Evolutionary conservation across 176 grass and related monocot species (phyloP), one percentile per base, ranked within the genome.

Genomic region (Guadua angustifolia): DNA sequence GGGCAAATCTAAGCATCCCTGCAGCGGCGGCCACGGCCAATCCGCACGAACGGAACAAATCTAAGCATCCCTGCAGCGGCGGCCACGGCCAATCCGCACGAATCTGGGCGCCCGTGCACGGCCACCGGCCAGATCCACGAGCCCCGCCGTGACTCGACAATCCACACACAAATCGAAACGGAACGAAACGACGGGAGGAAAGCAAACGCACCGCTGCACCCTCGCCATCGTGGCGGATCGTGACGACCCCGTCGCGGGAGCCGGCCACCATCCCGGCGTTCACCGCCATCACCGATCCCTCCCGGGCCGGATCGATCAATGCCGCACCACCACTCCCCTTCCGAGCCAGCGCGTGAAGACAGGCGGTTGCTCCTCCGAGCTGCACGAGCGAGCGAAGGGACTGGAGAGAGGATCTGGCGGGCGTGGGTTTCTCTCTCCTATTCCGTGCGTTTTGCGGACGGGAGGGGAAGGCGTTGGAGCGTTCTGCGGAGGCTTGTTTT

Each of bases 251-350:
- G 71, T 79, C 89, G 79, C 93, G 90, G 79, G 93, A 90, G 64
- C 93, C 93, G 22, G 90, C 93, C 46, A 89, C 90, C 90, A 95
- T 92, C 78, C 90, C 93, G 40, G 76, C 76, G 90, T 84, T 95
- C 85, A 77, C 85, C 60, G 77, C 90, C 93, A 95, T 95, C 47
- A 24, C 75, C 77, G 39, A 21, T 42, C 17, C 14, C 66, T 19
- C 62, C 29, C 58, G 29, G n/a, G n/a, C 29, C 29, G 58, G 22
- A 12, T 25, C 22, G 58, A 64, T 64, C 51, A 59, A 69, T 59
- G 73, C 82, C 70, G 45, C n/a, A n/a, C 29, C 29, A 1, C 56
- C 10, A 33, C 51, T n/a, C 50, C 50, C n/a, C 66, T 29, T 29
- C 29, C 29, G 29, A 29, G n/a, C n/a, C n/a, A n/a, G n/a, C n/a